Evolutionary conservation across 192 early-diverging fungal species (phyloP), one percentile per base, ranked within the genome.

Genomic region (Coemansia sp.): DNA sequence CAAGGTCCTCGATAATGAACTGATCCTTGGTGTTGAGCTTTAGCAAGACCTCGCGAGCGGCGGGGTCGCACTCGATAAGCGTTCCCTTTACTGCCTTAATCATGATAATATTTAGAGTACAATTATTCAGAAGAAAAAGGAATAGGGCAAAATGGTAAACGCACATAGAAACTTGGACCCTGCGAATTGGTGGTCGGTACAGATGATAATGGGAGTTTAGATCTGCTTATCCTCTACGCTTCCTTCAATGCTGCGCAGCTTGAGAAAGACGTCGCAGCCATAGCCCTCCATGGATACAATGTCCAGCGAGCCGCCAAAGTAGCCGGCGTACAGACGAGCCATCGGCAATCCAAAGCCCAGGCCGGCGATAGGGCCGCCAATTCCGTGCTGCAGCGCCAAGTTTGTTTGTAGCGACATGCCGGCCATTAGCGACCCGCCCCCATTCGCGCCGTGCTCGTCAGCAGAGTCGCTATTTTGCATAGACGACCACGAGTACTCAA

Each of bases 401-500:
- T 91, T 86, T 16, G 88, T 80, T 33, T 95, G 93, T 47, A 88
- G 82, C 32, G 87, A 86, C 74, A 98, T 84, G 43, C 71, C 82
- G 7, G 75, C 70, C 70, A 74, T 71, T 17, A 59, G 28, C 57
- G 57, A 59, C 14, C 57, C 57, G 32, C 17, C 16, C 23, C 21
- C 28, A 13, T 68, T 46, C 44, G 68, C 28, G 1, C 23, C 44
- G 11, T 66, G 37, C 53, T 80, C 71, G 19, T 79, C 85, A 38
- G 76, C 66, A 11, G 91, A 89, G 50, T 88, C 86, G 33, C 82
- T 81, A 37, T 88, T 87, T 55, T 89, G 85, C 19, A 96, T 92
- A 4, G 95, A 96, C 11, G 97, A 95, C 81, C 90, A 97, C 4
- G 91, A 93, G 77, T 96, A 98, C 63, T 98, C 95, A 85, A 95